Evolutionary conservation across 805 yeast species (phyloP).

Genomic region (Yarrowia hollandica): DNA sequence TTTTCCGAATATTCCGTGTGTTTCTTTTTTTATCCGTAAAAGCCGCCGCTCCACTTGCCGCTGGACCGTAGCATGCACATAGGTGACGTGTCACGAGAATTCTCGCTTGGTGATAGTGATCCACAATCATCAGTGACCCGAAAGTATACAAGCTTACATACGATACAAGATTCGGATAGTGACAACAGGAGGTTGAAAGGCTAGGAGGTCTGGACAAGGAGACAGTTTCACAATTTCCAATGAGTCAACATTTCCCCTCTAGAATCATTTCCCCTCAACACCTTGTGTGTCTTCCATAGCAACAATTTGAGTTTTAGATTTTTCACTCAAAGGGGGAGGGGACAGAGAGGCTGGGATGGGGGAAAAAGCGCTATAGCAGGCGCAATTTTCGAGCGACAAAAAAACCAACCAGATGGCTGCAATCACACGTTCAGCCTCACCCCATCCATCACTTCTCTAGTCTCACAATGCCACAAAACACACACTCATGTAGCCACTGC

Average conservation of each 20-base stretch:
- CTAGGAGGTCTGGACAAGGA: neutral
- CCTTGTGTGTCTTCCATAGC: neutral
- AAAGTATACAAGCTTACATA: no score
- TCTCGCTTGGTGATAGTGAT: no score
- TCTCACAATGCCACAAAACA: neutral
- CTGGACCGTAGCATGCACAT: neutral
- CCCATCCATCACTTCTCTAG: neutral
- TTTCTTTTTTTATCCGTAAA: neutral
- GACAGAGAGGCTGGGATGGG: neutral
- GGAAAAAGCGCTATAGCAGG: neutral
- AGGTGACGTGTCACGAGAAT: neutral
- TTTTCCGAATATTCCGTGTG: neutral
- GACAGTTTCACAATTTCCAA: neutral
- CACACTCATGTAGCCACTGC: neutral
- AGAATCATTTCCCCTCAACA: neutral
- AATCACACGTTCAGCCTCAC: neutral
- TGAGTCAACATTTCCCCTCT: neutral
- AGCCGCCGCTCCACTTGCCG: conserved; percentile 11
- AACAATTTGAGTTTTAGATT: neutral
- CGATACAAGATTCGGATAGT: no score
- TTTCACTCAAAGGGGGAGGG: neutral
- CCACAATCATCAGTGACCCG: no score
- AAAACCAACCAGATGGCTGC: neutral
- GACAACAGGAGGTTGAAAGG: no score
- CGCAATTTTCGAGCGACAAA: neutral